phyloP scores from a whole-genome alignment of 1,284 basidiomycete genomes.

The Melampsora occidentalis region DNA sequence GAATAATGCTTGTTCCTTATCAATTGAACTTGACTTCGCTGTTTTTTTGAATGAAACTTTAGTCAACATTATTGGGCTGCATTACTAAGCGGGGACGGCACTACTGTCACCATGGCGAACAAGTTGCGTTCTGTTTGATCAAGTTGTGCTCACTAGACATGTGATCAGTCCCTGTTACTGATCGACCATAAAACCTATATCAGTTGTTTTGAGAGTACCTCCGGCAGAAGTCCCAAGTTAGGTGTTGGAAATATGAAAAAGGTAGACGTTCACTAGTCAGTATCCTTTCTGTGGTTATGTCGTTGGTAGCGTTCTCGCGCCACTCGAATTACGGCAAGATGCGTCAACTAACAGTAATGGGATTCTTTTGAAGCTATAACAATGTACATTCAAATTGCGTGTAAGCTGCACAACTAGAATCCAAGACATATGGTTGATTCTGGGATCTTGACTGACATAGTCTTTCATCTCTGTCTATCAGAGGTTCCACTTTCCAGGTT shows the following conservation, averaged over 20 bases:
- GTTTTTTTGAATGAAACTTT: background rate
- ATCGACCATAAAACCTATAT: background rate
- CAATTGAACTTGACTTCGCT: background rate
- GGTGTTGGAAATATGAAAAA: conserved; percentile 14
- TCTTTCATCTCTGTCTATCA: background rate
- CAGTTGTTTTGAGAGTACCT: conserved; percentile 33
- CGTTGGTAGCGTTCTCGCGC: no score
- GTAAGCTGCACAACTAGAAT: no score
- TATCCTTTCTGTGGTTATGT: background rate
- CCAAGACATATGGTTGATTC: no score
- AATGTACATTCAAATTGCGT: no score
- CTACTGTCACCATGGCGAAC: conserved; percentile 39
- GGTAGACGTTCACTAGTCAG: conserved; percentile 36
- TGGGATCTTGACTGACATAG: no score
- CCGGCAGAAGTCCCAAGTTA: conserved; percentile 30
- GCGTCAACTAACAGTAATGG: no score
- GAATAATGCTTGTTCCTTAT: background rate
- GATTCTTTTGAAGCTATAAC: no score
- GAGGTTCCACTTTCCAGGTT: conserved; percentile 13
- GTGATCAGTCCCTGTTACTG: no score
- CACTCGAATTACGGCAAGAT: no score
- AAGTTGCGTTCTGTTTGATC: conserved; percentile 19
- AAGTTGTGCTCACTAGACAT: background rate
- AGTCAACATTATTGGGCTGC: conserved; percentile 38
- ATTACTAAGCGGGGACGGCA: conserved; percentile 17